Evolutionary conservation across 495 filamentous ascomycete species (phyloP), one percentile per base, ranked within the genome.

Genomic region (Hyaloscypha bicolor): DNA sequence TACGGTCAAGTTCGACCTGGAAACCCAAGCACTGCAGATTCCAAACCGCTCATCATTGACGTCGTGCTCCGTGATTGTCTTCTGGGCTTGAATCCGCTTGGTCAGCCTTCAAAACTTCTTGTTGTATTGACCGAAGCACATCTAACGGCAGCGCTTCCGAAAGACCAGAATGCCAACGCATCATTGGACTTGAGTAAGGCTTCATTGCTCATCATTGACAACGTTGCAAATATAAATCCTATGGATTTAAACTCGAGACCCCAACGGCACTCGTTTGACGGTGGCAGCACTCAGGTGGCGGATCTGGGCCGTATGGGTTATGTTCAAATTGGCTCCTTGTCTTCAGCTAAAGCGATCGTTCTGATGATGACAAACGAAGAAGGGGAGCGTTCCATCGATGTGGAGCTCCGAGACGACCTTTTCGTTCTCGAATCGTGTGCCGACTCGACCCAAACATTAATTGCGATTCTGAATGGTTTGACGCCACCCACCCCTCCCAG

Each of bases 371-470:
- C 81, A 12, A 71, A 76, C 29, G 79, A 81, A 0, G 82, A 86
- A 33, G 86, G 82, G 0, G 80, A 85, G 12, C 87, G 88, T 64
- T 86, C 86, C 42, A 75, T 96, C 11, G 92, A 95, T 71, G 84
- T 97, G 3, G 91, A 97, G 67, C 70, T 97, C 9, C 86, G 85
- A 52, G 92, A 96, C 74, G 91, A 95, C 73, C 81, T 99, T 2
- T 81, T 98, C 32, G 88, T 99, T 29, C 81, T 99, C 19, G 96
- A 99, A 75, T 92, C 93, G 4, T 98, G 96, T 74, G 95, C 96
- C 19, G 96, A 99, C 77, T 98, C 96, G 11, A 98, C 95, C 0
- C 93, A 97, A 72, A 98, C 96, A 0, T 84, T 99, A 3, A 88
- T 96, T 60, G 87, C 83, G 19, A 85, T 95, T 65, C 75, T 95